These are phyloP conservation scores for Hemisphaericaspora xylofermentans DNA, from an alignment of 1,139 yeast genomes.

Conservation along the genomic window DNA sequence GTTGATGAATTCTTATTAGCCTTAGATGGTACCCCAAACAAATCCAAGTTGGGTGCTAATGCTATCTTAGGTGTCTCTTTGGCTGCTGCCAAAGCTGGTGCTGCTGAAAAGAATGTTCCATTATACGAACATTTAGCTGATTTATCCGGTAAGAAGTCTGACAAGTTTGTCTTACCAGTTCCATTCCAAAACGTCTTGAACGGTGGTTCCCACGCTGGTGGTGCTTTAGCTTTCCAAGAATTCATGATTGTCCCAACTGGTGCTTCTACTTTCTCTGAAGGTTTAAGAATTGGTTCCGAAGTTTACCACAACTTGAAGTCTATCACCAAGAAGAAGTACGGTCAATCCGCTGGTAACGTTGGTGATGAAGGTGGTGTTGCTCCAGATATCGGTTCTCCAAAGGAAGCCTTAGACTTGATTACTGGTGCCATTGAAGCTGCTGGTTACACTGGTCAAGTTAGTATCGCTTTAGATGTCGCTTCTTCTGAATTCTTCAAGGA, in stretches of 20 bases:
- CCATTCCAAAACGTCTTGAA: constrained; percentile 97
- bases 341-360: constrained; percentile 96
- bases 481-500: constrained; percentile 96
- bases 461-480: constrained; percentile 92
- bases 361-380: constrained; percentile 99
- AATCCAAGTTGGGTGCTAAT: constrained; percentile 92
- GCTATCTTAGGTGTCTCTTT: constrained; percentile 94
- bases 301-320: constrained; percentile 94
- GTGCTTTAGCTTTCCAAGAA: constrained; percentile 97
- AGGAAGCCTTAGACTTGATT: constrained; percentile 93
- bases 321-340: constrained; percentile 87
- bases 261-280: constrained; percentile 86
- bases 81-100: constrained; percentile 93
- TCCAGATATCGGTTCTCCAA: constrained; percentile 89
- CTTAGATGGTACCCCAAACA: constrained; percentile 92
- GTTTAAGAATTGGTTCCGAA: constrained; percentile 92
- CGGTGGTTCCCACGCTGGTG: constrained; percentile 99
- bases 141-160: constrained; percentile 56
- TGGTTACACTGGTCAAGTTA: constrained; percentile 88
- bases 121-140: constrained; percentile 83
- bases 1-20: constrained; percentile 74
- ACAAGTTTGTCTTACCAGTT: constrained; percentile 84
- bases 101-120: constrained; percentile 85
- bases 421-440: constrained; percentile 82
- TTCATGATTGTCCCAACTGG: constrained; percentile 96